These are phyloP conservation scores for Astragalus glycyphyllos DNA, from an alignment of 306 rosid genomes.

Conservation along the genomic window DNA sequence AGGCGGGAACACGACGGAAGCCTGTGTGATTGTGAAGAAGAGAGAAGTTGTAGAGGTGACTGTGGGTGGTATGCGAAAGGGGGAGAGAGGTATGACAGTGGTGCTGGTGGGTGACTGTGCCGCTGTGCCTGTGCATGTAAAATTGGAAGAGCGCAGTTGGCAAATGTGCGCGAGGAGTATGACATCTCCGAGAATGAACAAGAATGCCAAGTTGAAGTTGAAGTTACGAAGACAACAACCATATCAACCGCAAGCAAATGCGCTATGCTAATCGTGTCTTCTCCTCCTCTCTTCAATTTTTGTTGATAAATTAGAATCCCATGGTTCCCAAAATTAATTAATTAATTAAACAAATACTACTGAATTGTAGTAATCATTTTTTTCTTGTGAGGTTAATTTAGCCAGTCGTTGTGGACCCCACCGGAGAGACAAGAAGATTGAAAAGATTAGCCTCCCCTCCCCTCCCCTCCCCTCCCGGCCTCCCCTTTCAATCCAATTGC, in stretches of 20 bases:
- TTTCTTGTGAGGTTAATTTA: too few species aligned
- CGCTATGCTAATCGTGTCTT: not conserved
- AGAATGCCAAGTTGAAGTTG: not conserved
- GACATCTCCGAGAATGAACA: conserved; percentile 35
- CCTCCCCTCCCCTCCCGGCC: too few species aligned
- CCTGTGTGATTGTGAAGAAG: not conserved
- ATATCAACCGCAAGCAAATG: not conserved
- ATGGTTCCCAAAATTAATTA: conserved; percentile 2
- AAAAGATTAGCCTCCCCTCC: too few species aligned
- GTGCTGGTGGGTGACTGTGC: conserved; percentile 9
- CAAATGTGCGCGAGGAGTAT: conserved; percentile 29
- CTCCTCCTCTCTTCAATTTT: not conserved
- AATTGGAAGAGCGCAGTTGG: conserved; percentile 33
- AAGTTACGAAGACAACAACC: not conserved
- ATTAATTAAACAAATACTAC: not conserved
- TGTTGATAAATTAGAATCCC: not conserved
- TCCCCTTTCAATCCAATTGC: not conserved
- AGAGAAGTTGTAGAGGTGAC: not conserved
- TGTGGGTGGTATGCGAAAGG: not conserved
- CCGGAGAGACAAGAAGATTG: too few species aligned
- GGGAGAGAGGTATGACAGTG: not conserved
- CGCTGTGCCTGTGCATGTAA: not conserved
- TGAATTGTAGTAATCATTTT: too few species aligned
- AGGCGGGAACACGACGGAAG: conserved; percentile 45
- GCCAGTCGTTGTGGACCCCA: too few species aligned